A percentile compares a stretch with the other conserved stretches of the same genome.
Conservation (phyloP, 2,329 filamentous ascomycete genomes). For the Stachybotrys echinatus region DNA sequence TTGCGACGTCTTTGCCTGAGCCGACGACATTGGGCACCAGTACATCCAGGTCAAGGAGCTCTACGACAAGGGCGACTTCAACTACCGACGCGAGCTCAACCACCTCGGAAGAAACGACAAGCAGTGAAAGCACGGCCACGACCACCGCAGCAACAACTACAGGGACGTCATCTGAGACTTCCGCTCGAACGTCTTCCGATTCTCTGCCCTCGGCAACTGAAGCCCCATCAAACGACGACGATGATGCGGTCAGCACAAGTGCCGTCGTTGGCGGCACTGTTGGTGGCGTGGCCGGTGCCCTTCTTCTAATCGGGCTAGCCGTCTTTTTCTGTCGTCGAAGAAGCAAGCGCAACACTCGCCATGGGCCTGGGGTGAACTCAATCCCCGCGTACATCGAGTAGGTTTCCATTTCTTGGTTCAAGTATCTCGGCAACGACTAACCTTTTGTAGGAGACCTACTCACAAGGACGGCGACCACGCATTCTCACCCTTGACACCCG, state of each 20-base stretch:
- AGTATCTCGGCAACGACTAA: not conserved
- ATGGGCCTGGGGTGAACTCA: constrained; percentile 33
- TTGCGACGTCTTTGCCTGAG: constrained; percentile 29
- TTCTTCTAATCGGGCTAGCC: constrained; percentile 33
- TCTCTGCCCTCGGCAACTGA: constrained; percentile 2
- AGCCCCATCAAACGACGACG: constrained; percentile 1
- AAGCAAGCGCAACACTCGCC: constrained; percentile 33
- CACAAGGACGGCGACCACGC: constrained; percentile 10
- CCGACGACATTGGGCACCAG: constrained; percentile 34
- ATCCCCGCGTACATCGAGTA: constrained; percentile 37
- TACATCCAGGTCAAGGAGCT: constrained; percentile 3
- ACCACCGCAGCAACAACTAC: constrained; percentile 6
- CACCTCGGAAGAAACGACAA: constrained; percentile 2
- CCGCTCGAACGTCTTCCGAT: constrained; percentile 1
- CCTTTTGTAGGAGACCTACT: not conserved
- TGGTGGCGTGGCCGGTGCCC: constrained; percentile 42
- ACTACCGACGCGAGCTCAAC: constrained; percentile 6
- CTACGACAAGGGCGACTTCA: constrained; percentile 8
- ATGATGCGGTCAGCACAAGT: constrained; percentile 31
- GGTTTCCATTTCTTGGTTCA: constrained; percentile 9
- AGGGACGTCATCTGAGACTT: constrained; percentile 3
- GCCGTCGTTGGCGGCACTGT: constrained; percentile 51
- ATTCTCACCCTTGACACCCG: constrained; percentile 21
- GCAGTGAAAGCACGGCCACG: constrained; percentile 6
- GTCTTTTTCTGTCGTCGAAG: constrained; percentile 40